Percentiles rank a stretch among this genome's conserved stretches.
These are phyloP conservation scores for Hyaloscypha bicolor DNA, from an alignment of 495 filamentous ascomycete species.

Conservation along the genomic window DNA sequence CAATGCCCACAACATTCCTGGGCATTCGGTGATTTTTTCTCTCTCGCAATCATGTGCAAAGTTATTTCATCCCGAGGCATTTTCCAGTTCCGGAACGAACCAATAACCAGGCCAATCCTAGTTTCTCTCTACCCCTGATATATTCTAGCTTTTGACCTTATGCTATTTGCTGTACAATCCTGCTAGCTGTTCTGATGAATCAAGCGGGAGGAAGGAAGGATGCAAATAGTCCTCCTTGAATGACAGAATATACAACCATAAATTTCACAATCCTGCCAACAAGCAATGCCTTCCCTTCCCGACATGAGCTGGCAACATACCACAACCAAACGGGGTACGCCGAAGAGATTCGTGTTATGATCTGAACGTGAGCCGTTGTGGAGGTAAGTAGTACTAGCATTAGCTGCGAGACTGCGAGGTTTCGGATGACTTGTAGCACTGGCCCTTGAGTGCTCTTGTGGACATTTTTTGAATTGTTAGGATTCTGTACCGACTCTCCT, in stretches of 20 bases:
- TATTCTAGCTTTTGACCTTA: not conserved
- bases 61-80: not conserved
- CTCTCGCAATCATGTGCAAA: not conserved
- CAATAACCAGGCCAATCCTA: not conserved
- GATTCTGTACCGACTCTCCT: not conserved
- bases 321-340: slow-evolving; percentile 91
- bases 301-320: slow-evolving; percentile 59
- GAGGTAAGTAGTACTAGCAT: slow-evolving; percentile 70
- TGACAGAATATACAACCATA: slow-evolving; percentile 78
- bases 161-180: not conserved
- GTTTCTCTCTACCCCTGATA: not conserved
- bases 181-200: not conserved
- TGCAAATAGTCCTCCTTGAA: slow-evolving; percentile 84
- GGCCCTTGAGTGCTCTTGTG: not conserved
- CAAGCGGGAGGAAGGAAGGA: slow-evolving; percentile 93
- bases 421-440: slow-evolving; percentile 20
- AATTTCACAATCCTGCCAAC: slow-evolving; percentile 51
- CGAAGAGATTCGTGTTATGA: slow-evolving; percentile 85
- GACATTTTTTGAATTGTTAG: not conserved
- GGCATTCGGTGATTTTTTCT: not conserved
- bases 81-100: not conserved
- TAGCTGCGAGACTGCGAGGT: slow-evolving; percentile 70
- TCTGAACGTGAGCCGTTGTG: slow-evolving; percentile 87
- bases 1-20: not conserved
- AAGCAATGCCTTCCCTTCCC: slow-evolving; percentile 33